Conservation (phyloP, 371 early-diverging fungal genomes). For the Rhizopus stolonifer region DNA sequence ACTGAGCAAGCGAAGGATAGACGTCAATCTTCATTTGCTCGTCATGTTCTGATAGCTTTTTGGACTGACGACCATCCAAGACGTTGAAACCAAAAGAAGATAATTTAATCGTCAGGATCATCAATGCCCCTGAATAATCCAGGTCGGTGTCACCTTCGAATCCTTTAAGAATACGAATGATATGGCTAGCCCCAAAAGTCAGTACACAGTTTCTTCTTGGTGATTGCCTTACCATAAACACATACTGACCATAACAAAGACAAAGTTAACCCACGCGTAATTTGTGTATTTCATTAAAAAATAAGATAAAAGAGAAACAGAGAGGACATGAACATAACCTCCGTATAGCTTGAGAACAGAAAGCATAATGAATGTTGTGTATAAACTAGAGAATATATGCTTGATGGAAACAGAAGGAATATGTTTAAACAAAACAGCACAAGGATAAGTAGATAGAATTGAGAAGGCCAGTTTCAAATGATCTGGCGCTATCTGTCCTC, state of each 20-base stretch:
- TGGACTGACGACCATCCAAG: slow-evolving; percentile 12
- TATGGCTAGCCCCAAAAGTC: slow-evolving; percentile 48
- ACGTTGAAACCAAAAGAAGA: slow-evolving; percentile 87
- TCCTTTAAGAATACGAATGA: slow-evolving; percentile 57
- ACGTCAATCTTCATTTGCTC: slow-evolving; percentile 53
- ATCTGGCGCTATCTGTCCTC: slow-evolving; percentile 41
- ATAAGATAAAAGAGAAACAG: slow-evolving; percentile 60
- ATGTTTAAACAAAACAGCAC: slow-evolving; percentile 53
- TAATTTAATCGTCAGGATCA: slow-evolving; percentile 89
- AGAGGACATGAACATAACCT: slow-evolving; percentile 68
- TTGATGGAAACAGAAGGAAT: slow-evolving; percentile 49
- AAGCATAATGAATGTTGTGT: slow-evolving; percentile 61
- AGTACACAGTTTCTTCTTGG: not conserved
- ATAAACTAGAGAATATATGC: slow-evolving; percentile 72
- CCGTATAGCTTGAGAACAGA: slow-evolving; percentile 54
- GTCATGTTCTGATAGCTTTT: slow-evolving; percentile 52
- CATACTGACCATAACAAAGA: slow-evolving; percentile 76
- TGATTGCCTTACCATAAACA: slow-evolving; percentile 59
- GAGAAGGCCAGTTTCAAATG: slow-evolving; percentile 57
- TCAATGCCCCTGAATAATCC: slow-evolving; percentile 88
- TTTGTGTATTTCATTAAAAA: slow-evolving; percentile 46
- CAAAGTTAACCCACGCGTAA: slow-evolving; percentile 68
- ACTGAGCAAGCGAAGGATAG: slow-evolving; percentile 77
- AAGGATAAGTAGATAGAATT: slow-evolving; percentile 56
- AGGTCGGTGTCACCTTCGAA: slow-evolving; percentile 52